Evolutionary conservation across 2,329 filamentous ascomycete species (phyloP).

Genomic region (Penicillium thymicola): DNA sequence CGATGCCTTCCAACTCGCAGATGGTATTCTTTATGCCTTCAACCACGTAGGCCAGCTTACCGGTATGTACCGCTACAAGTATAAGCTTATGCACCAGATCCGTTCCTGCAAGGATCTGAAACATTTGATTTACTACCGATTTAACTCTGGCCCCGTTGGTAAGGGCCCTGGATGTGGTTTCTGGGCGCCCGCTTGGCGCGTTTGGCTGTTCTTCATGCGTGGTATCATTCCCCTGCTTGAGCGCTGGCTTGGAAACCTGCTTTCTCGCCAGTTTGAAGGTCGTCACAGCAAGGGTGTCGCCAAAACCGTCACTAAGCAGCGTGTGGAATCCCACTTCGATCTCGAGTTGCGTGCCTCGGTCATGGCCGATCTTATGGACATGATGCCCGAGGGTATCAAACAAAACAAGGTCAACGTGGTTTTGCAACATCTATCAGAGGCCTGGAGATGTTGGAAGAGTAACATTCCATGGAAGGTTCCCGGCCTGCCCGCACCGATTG

Average conservation of each 20-base stretch:
- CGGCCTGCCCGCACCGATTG: slow-evolving; percentile 90
- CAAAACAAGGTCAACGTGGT: slow-evolving; percentile 99
- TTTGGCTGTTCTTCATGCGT: slow-evolving; percentile 99
- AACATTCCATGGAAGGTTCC: slow-evolving; percentile 99
- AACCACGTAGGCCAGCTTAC: slow-evolving; percentile 98
- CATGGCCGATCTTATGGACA: slow-evolving; percentile 98
- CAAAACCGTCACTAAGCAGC: slow-evolving; percentile 98
- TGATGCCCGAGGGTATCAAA: slow-evolving; percentile 99
- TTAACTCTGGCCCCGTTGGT: slow-evolving; percentile 93
- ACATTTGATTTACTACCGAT: slow-evolving; percentile 98
- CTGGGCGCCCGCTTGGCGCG: slow-evolving; percentile 97
- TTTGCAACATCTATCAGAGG: slow-evolving; percentile 92
- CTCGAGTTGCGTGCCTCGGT: slow-evolving; percentile 94
- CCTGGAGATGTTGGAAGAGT: slow-evolving; percentile 99
- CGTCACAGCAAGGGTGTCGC: slow-evolving; percentile 98
- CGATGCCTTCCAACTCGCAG: slow-evolving; percentile 95
- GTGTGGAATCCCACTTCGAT: slow-evolving; percentile 98
- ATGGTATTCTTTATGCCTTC: slow-evolving; percentile 98
- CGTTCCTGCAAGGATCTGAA: slow-evolving; percentile 98
- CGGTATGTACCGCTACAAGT: slow-evolving; percentile 99
- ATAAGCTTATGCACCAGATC: slow-evolving; percentile 99
- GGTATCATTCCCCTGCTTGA: slow-evolving; percentile 96
- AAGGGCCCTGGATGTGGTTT: slow-evolving; percentile 98
- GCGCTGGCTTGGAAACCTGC: slow-evolving; percentile 92
- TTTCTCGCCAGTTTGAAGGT: slow-evolving; percentile 96